Evolutionary conservation across 768 basidiomycete genomes (phyloP).

Genomic region (Cyclocybe cylindracea): DNA sequence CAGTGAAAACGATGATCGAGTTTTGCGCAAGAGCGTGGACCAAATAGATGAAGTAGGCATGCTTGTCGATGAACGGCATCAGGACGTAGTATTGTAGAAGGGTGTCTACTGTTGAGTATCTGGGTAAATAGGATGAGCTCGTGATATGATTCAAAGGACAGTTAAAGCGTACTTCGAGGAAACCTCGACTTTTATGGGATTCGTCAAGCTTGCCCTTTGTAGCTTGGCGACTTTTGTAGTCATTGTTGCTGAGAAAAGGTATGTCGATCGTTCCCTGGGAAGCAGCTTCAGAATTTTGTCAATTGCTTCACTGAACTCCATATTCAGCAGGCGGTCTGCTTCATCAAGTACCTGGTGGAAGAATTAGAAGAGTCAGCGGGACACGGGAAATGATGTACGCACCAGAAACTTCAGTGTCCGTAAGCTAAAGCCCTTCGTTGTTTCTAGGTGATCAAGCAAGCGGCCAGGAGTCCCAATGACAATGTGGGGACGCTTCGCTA

Average conservation of each 20-base stretch:
- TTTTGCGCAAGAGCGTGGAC: slow-evolving; percentile 88
- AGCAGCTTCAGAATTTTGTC: slow-evolving; percentile 96
- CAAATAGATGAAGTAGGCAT: slow-evolving; percentile 86
- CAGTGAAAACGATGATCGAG: slow-evolving; percentile 94
- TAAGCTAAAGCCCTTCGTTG: slow-evolving; percentile 95
- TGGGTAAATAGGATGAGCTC: slow-evolving; percentile 30
- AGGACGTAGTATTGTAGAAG: slow-evolving; percentile 95
- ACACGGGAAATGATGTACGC: slow-evolving; percentile 23
- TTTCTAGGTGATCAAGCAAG: slow-evolving; percentile 90
- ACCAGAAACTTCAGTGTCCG: slow-evolving; percentile 87
- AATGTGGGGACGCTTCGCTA: slow-evolving; percentile 93
- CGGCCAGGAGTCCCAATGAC: slow-evolving; percentile 96
- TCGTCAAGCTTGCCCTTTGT: slow-evolving; percentile 88
- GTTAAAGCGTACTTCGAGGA: slow-evolving; percentile 73
- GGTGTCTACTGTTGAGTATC: slow-evolving; percentile 96
- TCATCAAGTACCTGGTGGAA: slow-evolving; percentile 87
- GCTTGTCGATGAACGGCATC: slow-evolving; percentile 89
- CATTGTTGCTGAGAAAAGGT: slow-evolving; percentile 98
- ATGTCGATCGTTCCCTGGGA: slow-evolving; percentile 92
- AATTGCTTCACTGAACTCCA: slow-evolving; percentile 95
- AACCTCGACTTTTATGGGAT: slow-evolving; percentile 94
- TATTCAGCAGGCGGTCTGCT: slow-evolving; percentile 91
- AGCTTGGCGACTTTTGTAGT: slow-evolving; percentile 97
- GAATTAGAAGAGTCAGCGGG: background rate
- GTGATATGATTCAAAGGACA: background rate